Conservation (phyloP, 1,284 basidiomycete species). For the Termitomyces sp. region DNA sequence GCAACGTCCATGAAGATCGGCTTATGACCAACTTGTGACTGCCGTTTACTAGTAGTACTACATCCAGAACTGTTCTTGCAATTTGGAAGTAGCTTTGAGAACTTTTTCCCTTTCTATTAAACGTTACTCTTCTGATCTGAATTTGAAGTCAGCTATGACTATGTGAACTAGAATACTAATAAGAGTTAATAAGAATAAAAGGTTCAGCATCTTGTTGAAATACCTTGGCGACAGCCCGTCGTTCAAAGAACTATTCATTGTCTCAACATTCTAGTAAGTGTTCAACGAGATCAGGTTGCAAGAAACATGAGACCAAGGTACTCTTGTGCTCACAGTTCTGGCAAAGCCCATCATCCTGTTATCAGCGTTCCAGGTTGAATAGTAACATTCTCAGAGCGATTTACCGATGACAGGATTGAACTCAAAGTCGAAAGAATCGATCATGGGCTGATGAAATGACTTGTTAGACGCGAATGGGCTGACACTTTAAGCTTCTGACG, state of each 20-base stretch:
- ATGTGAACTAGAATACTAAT: neutral
- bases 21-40: no score
- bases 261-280: neutral
- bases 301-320: neutral
- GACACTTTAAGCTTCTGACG: constrained; percentile 36
- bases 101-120: no score
- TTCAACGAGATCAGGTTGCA: neutral
- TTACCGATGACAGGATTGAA: constrained; percentile 30
- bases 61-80: no score
- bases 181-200: neutral
- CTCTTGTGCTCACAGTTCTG: neutral
- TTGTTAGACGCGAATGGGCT: constrained; percentile 32
- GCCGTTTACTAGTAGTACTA: no score
- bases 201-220: neutral
- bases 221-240: neutral
- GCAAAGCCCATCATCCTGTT: constrained; percentile 2
- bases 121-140: no score
- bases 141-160: neutral
- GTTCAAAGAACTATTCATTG: neutral
- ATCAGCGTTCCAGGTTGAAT: constrained; percentile 11
- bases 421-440: constrained; percentile 32
- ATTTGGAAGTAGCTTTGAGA: neutral
- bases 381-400: constrained; percentile 37
- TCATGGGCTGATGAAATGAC: constrained; percentile 36
- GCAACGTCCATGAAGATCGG: no score